Base-by-base conservation (phyloP, 306 rosid genomes). In the Cucumis sativus region DNA sequence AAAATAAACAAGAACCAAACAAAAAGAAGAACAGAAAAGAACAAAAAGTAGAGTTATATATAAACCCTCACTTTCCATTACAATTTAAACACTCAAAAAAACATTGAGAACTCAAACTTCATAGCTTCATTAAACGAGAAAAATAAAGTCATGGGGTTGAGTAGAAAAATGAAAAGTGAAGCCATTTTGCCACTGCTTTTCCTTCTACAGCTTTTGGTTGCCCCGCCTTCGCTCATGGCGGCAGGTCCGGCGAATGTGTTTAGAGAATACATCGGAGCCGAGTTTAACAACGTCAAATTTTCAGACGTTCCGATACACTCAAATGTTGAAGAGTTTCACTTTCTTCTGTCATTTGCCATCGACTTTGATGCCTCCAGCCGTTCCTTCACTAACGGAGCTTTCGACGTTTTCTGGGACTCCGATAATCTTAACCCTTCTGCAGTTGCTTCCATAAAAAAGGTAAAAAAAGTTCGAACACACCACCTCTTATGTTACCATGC, bases 231-330 rank as follows among this genome's bases (percentile, higher is more conserved):
- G 15, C 78, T 73, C 3, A 17, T 77, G 28, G 73, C 83, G 45
- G 77, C 86, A 16, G 30, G 84, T 30, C 67, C 87, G 7, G 7
- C 87, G 14, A 79, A 83, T 62, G 43, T 91, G 17, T 93, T 93
- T 78, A 30, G 89, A 49, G 97, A 89, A 85, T 89, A 93, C 86
- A 93, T 89, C 11, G 98, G 98, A 70, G 95, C 98, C 0, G 84
- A 89, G 41, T 93, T 86, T 78, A 87, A 86, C 9, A 78, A 85
- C 40, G 93, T 89, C 8, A 87, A 79, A 66, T 88, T 93, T 60
- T 81, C 89, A 0, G 93, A 93, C 52, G 93, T 91, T 18, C 98
- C 92, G 0, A 61, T 93, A 0, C 87, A 89, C 83, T 80, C 92
- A 11, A 77, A 76, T 18, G 92, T 88, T 21, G 58, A 88, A 35